A percentile compares a stretch with the other conserved stretches of the same genome.
Evolutionary conservation across 2,329 filamentous ascomycete genomes (phyloP).

Genomic region (Xylaria sp.): DNA sequence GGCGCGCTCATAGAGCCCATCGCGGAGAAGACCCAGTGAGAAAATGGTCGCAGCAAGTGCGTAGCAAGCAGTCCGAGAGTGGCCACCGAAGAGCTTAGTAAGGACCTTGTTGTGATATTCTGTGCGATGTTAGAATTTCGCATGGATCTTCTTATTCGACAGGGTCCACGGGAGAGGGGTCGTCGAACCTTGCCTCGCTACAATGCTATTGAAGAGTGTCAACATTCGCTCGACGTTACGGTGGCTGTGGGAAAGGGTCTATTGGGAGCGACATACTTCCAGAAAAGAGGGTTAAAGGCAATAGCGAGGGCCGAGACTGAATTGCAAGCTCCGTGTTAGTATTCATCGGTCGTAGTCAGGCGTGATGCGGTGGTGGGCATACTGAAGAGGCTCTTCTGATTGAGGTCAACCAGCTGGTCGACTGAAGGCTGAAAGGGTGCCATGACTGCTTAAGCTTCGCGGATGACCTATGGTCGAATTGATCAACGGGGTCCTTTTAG

Average conservation of each 20-base stretch:
- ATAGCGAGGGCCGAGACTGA: conserved; percentile 82
- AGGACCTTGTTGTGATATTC: conserved; percentile 92
- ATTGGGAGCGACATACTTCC: conserved; percentile 77
- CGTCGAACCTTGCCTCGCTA: conserved; percentile 76
- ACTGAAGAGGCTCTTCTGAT: conserved; percentile 71
- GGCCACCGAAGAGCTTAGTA: conserved; percentile 83
- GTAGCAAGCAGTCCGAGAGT: conserved; percentile 83
- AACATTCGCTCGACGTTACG: conserved; percentile 5
- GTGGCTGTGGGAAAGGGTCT: neutral
- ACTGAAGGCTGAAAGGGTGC: conserved; percentile 43
- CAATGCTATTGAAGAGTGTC: conserved; percentile 61
- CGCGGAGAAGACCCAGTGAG: conserved; percentile 85
- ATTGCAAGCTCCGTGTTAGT: conserved; percentile 25
- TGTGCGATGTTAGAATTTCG: conserved; percentile 45
- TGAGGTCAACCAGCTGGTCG: conserved; percentile 64
- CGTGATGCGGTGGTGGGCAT: conserved; percentile 43
- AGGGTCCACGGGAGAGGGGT: conserved; percentile 25
- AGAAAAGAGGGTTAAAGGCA: conserved; percentile 97
- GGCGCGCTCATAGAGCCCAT: conserved; percentile 84
- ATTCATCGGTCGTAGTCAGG: neutral
- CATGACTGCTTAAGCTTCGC: conserved; percentile 42
- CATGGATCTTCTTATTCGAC: conserved; percentile 2
- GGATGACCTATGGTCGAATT: neutral
- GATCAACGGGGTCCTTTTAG: too few relatives aligned
- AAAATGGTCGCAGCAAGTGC: conserved; percentile 88